phyloP scores from a whole-genome alignment of 164 flowering plant species.

The Protea cynaroides region DNA sequence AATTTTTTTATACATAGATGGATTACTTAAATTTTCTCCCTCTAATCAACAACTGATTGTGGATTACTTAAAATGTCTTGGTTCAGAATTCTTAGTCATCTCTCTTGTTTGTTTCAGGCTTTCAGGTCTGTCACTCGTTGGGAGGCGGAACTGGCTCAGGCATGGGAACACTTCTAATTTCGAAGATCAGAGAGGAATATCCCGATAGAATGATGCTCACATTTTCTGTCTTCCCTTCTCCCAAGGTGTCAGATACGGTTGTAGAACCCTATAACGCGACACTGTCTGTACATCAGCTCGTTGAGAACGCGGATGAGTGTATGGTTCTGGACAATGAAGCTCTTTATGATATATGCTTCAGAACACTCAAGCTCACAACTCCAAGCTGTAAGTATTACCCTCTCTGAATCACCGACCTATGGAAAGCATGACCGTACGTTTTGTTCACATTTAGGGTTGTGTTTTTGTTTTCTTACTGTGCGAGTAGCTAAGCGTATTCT shows the following conservation, averaged over 20 bases:
- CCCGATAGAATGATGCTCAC: conserved; percentile 41
- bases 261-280: conserved; percentile 41
- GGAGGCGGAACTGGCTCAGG: conserved; percentile 37
- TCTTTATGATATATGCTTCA: conserved; percentile 35
- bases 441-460: too few species aligned
- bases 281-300: conserved; percentile 36
- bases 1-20: too few species aligned
- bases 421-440: too few species aligned
- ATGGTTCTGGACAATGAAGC: conserved; percentile 32
- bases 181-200: conserved; percentile 36
- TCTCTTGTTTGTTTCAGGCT: conserved; percentile 9
- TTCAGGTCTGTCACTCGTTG: conserved; percentile 34
- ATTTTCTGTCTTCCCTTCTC: conserved; percentile 32
- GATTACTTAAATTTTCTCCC: too few species aligned
- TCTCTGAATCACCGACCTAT: neutral
- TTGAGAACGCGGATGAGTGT: conserved; percentile 38
- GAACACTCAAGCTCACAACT: conserved; percentile 37
- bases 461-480: too few species aligned
- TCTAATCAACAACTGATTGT: too few species aligned
- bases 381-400: conserved; percentile 33
- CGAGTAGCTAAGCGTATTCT: too few species aligned
- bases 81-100: too few species aligned
- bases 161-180: conserved; percentile 31
- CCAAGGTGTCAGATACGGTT: conserved; percentile 39
- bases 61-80: too few species aligned